Evolutionary conservation across 176 grass and related monocot species (phyloP).

Genomic region (Carex cristatella): DNA sequence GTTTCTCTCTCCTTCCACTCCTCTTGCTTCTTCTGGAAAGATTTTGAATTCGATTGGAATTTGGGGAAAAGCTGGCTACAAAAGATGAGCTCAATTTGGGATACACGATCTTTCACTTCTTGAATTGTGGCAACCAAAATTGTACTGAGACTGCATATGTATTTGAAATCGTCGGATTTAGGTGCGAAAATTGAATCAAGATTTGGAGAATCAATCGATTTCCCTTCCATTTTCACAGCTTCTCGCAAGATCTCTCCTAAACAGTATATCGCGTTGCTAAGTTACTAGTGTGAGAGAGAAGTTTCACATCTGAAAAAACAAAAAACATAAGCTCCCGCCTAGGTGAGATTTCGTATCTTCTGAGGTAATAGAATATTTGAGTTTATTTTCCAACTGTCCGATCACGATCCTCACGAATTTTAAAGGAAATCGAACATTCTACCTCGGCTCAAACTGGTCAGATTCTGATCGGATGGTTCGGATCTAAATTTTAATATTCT

Average conservation of each 20-base stretch:
- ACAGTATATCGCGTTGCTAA: background rate
- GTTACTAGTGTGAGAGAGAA: background rate
- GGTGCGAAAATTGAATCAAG: background rate
- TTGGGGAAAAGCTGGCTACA: conserved; percentile 76
- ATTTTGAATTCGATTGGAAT: conserved; percentile 56
- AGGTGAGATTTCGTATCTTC: background rate
- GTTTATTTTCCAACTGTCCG: too few species aligned
- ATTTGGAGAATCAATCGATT: background rate
- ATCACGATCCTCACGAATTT: too few species aligned
- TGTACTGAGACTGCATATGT: conserved; percentile 68
- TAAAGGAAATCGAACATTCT: too few species aligned
- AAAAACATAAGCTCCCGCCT: background rate
- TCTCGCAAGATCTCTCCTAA: background rate
- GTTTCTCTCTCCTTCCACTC: conserved; percentile 62
- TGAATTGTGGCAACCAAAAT: conserved; percentile 86
- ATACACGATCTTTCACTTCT: conserved; percentile 81
- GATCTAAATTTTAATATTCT: too few species aligned
- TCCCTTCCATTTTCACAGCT: conserved; percentile 20
- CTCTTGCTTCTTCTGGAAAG: conserved; percentile 32
- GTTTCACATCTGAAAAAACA: background rate
- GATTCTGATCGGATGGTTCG: too few species aligned
- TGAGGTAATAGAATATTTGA: too few species aligned
- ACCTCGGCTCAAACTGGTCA: too few species aligned
- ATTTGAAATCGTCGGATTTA: conserved; percentile 48
- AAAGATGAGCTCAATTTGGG: conserved; percentile 91